Evolutionary conservation across 805 yeast genomes (phyloP).

Genomic region (Candida coleopterorum): DNA sequence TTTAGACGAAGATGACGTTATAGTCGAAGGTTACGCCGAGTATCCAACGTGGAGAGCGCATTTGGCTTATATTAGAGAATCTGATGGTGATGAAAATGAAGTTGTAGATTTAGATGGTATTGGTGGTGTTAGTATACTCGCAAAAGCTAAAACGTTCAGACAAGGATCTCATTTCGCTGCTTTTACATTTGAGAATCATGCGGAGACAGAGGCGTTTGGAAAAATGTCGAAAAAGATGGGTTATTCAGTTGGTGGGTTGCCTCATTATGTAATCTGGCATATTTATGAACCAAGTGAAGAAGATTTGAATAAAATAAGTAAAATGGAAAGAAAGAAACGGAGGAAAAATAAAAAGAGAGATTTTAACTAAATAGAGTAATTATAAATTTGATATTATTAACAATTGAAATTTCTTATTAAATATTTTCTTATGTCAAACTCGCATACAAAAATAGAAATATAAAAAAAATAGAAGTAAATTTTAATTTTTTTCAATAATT

Average conservation of each 20-base stretch:
- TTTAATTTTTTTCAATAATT: too few relatives aligned
- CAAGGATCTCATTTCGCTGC: constrained; percentile 84
- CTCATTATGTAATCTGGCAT: constrained; percentile 89
- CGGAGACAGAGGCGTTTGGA: constrained; percentile 86
- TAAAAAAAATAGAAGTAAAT: too few relatives aligned
- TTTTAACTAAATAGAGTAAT: constrained; percentile 1
- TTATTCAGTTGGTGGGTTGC: constrained; percentile 78
- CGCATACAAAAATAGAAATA: too few relatives aligned
- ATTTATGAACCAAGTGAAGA: constrained; percentile 87
- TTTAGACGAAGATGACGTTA: constrained; percentile 75
- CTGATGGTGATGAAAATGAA: constrained; percentile 57
- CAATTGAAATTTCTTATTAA: too few relatives aligned
- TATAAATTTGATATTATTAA: background rate
- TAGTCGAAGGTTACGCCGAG: constrained; percentile 85
- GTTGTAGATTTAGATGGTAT: constrained; percentile 76
- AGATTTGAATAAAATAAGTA: constrained; percentile 66
- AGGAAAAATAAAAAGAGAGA: constrained; percentile 22
- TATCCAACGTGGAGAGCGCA: constrained; percentile 85
- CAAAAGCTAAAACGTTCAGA: constrained; percentile 69
- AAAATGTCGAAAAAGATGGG: constrained; percentile 78
- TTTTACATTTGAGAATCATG: constrained; percentile 77
- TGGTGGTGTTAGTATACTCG: constrained; percentile 80
- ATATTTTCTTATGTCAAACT: too few relatives aligned
- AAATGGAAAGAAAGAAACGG: constrained; percentile 62
- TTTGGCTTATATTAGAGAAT: constrained; percentile 65